phyloP scores from a whole-genome alignment of 2,329 filamentous ascomycete species.

The Bipolaris oryzae region DNA sequence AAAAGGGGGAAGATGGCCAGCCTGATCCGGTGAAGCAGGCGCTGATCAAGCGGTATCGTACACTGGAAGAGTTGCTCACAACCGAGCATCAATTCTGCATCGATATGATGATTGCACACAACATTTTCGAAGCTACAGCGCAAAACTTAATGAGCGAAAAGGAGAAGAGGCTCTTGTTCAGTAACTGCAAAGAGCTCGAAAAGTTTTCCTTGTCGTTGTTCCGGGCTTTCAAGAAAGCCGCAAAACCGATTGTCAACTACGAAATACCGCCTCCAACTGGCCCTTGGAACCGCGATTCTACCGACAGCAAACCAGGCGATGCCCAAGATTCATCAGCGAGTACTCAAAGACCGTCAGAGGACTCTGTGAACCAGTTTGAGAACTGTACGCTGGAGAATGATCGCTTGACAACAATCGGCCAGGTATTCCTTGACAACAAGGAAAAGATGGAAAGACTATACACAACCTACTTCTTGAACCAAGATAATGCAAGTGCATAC shows the following conservation, averaged over 20 bases:
- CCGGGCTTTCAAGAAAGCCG: conserved; percentile 78
- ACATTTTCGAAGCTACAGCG: conserved; percentile 95
- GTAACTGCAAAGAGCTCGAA: conserved; percentile 90
- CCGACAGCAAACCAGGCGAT: conserved; percentile 24
- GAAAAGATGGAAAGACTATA: conserved; percentile 68
- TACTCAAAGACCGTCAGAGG: conserved; percentile 25
- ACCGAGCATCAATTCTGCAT: conserved; percentile 90
- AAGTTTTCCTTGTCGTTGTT: conserved; percentile 82
- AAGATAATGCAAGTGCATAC: conserved; percentile 67
- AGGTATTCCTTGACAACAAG: conserved; percentile 63
- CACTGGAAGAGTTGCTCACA: conserved; percentile 90
- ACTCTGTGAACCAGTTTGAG: conserved; percentile 38
- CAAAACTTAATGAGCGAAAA: conserved; percentile 78
- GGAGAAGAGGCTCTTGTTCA: conserved; percentile 88
- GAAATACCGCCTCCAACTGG: conserved; percentile 46
- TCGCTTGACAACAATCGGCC: conserved; percentile 62
- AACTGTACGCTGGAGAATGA: conserved; percentile 58
- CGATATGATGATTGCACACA: conserved; percentile 96
- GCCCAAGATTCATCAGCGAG: conserved; percentile 25
- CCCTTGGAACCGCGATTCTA: conserved; percentile 33
- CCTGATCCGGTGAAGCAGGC: conserved; percentile 31
- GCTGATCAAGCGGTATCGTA: conserved; percentile 79
- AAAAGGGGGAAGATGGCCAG: conserved; percentile 24
- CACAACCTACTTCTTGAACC: conserved; percentile 68
- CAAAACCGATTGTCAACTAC: conserved; percentile 72